Evolutionary conservation across 345 rosid species (phyloP).

Genomic region (Bruguiera sexangula): DNA sequence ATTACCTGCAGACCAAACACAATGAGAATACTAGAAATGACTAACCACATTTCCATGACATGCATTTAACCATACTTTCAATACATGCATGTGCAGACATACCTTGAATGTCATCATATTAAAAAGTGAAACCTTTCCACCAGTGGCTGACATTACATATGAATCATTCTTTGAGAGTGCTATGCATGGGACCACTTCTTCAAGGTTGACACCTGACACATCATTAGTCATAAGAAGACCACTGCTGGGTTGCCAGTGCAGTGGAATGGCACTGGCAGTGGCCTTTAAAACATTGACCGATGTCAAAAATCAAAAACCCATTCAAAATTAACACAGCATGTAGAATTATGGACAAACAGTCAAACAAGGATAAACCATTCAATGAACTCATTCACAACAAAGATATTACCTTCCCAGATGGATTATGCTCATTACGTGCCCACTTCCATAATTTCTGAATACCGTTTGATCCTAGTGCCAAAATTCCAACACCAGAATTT

Average conservation of each 20-base stretch:
- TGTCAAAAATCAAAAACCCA: slow-evolving; percentile 7
- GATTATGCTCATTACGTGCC: slow-evolving; percentile 70
- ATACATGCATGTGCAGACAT: slow-evolving; percentile 11
- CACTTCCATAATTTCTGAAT: slow-evolving; percentile 80
- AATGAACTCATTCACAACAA: neutral
- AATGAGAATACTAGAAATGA: no score
- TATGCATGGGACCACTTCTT: slow-evolving; percentile 83
- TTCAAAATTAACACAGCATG: neutral
- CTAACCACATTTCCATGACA: no score
- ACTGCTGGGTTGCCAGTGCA: slow-evolving; percentile 88
- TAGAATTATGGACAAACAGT: neutral
- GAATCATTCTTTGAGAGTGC: slow-evolving; percentile 92
- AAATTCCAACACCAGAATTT: slow-evolving; percentile 71
- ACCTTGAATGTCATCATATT: slow-evolving; percentile 95
- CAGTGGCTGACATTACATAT: slow-evolving; percentile 88
- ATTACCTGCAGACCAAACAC: slow-evolving; percentile 52
- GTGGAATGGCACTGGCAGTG: slow-evolving; percentile 65
- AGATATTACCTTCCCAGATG: slow-evolving; percentile 63
- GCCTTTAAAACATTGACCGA: slow-evolving; percentile 48
- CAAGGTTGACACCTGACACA: slow-evolving; percentile 67
- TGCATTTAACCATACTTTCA: neutral
- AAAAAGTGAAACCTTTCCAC: slow-evolving; percentile 84
- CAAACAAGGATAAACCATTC: neutral
- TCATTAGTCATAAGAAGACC: slow-evolving; percentile 89
- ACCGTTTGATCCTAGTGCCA: slow-evolving; percentile 84